Base-by-base conservation (phyloP, 345 rosid species). In the Eucalyptus marginata region DNA sequence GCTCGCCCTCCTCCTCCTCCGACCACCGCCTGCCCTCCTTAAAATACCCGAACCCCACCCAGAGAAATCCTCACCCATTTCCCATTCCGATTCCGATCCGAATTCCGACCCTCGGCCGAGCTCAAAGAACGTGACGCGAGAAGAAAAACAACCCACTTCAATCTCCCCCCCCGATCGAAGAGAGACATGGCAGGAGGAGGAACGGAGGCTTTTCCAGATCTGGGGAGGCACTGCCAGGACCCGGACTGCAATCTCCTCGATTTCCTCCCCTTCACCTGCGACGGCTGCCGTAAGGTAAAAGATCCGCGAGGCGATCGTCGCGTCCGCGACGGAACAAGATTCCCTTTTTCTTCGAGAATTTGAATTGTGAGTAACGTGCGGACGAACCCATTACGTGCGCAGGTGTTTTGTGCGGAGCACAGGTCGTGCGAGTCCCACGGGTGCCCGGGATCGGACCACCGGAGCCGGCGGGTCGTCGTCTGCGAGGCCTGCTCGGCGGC, bases 191-290 rank as follows among this genome's bases (percentile, higher is more conserved):
- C 62, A 10, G 93, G 91, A 89, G 96, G 96, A 93, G 98, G 99
- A 92, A 96, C 99, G 13, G 98, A 97, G 91, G 98, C 98, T 91
- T 96, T 96, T 89, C 97, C 98, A 40, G 95, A 95, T 93, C 88
- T 96, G 83, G 99, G 98, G 27, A 89, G 90, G 54, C 98, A 96
- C 59, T 96, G 99, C 92, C 98, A 95, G 89, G 90, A 92, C 87
- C 90, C 94, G 13, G 95, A 94, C 86, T 97, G 99, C 92, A 91
- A 92, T 54, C 97, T 94, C 87, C 95, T 97, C 81, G 99, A 96
- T 94, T 97, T 97, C 76, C 95, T 96, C 17, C 98, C 99, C 47
- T 96, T 97, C 90, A 94, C 68, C 66, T 96, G 99, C 88, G 92
- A 95, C 7, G 93, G 93, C 43, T 96, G 99, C 90, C 93, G 92